Evolutionary conservation across 2,329 filamentous ascomycete species (phyloP), one percentile per base, ranked within the genome.

Genomic region (Nothopassalora personata): DNA sequence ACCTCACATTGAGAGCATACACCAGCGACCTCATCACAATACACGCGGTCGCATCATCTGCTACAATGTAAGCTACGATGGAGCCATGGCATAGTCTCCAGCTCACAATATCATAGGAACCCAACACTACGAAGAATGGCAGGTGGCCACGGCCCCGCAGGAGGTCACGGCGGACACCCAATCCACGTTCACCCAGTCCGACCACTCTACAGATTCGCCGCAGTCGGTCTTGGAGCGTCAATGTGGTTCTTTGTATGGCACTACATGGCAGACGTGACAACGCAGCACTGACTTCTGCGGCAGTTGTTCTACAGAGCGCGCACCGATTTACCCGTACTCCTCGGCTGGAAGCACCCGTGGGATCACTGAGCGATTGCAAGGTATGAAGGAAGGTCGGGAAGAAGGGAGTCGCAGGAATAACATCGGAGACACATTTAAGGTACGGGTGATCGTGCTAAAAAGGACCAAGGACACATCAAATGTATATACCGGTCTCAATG

Each of bases 291-390:
- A 67, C 55, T 15, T 18, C 13, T 13, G 7, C 9, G 0, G 46
- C 55, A 96, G 92, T 79, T 97, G 73, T 91, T 97, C 86, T 97
- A 97, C 80, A 86, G 94, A 71, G 91, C 91, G 70, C 96, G 93
- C 85, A 89, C 97, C 80, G 94, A 99, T 72, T 92, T 92, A n/a
- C 83, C 93, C 27, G 93, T 86, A 56, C 80, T 97, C 65, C 75
- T 99, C 70, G 94, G 94, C 74, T 91, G 86, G 88, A 97, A 91
- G 80, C 94, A 97, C 77, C 94, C 91, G 66, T 97, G 91, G 91
- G 92, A 97, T 68, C 91, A 96, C 79, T 96, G 80, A 83, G 49
- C 50, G 31, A 18, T 43, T 1, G 13, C 19, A 15, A 10, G 13
- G 5, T 23, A 45, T n/a, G 57, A 23, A 9, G 46, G 39, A 43